Percentiles rank a stretch among this genome's conserved stretches.
These are phyloP conservation scores for Podospora fimiseda DNA, from an alignment of 495 filamentous ascomycete species.

Conservation along the genomic window DNA sequence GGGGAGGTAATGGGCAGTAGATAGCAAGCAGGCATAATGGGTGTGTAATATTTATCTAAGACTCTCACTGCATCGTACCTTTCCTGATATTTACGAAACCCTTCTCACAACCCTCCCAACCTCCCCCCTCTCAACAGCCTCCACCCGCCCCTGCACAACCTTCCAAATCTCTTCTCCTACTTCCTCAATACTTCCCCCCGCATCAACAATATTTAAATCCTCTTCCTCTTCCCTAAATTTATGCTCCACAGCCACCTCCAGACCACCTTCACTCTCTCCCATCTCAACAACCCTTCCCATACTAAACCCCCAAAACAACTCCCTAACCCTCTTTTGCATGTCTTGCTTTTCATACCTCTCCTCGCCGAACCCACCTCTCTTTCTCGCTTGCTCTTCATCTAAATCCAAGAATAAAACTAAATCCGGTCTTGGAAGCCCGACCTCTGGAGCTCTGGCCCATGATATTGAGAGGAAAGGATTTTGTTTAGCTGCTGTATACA, in stretches of 20 bases:
- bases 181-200: slow-evolving; percentile 42
- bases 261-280: slow-evolving; percentile 14
- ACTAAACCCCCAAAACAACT: slow-evolving; percentile 57
- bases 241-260: slow-evolving; percentile 25
- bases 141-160: slow-evolving; percentile 39
- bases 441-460: slow-evolving; percentile 78
- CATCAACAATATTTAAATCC: slow-evolving; percentile 51
- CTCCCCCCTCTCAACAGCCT: slow-evolving; percentile 42
- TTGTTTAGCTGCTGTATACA: slow-evolving; percentile 90
- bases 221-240: slow-evolving; percentile 45
- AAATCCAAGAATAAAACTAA: slow-evolving; percentile 81
- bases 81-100: too few species aligned
- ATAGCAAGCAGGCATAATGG: too few species aligned
- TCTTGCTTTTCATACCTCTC: slow-evolving; percentile 84
- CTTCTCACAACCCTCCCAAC: slow-evolving; percentile 37
- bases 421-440: slow-evolving; percentile 83
- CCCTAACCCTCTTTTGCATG: slow-evolving; percentile 75
- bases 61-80: too few species aligned
- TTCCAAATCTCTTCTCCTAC: slow-evolving; percentile 47
- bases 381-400: slow-evolving; percentile 60
- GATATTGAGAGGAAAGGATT: slow-evolving; percentile 60
- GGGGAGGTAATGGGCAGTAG: too few species aligned
- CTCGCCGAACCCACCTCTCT: slow-evolving; percentile 74
- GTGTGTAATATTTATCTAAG: too few species aligned
- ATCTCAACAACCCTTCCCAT: slow-evolving; percentile 36